Base-by-base conservation (phyloP, 352 stramenopile genomes). In the Phytophthora chlamydospora region DNA sequence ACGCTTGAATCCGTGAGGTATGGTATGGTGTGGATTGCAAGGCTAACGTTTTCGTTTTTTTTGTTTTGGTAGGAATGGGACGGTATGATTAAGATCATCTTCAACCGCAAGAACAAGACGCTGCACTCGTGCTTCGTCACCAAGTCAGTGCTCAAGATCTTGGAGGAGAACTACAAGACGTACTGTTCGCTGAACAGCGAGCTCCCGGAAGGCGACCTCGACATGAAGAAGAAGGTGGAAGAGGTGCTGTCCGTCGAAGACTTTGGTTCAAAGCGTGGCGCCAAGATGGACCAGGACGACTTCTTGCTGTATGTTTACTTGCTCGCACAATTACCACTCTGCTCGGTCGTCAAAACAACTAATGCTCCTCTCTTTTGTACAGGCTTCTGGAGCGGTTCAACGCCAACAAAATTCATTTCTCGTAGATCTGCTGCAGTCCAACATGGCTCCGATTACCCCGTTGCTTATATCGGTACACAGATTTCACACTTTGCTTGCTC, bases 101-200 rank as follows among this genome's bases (percentile, higher is more conserved):
- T 99, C 78, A 99, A 99, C 80, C 88, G 98, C 34, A 99, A 99
- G 80, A 99, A 99, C 80, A 99, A 99, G 85, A 99, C 96, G 33
- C 78, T 99, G 17, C 85, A 97, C 60, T 91, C 96, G 36, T 95
- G 97, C 14, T 95, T 99, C 64, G 97, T 93, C 31, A 99, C 96
- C 32, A 99, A 99, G 79, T 85, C 93, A 2, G 96, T 98, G 29
- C 81, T 99, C 6, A 93, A 91, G 65, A 83, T 99, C 41, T 81
- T 99, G 38, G 90, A 98, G 56, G 89, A 98, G 45, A 99, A 99
- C 69, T 96, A 97, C 74, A 97, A 96, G 73, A 98, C 95, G 19
- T 98, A 92, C 66, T 96, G 86, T 66, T 95, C 94, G 40, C 76
- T 99, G 34, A 96, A 98, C 66, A 85, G 91, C 54, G 81, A 96